Conservation (phyloP, 2,329 filamentous ascomycete genomes). For the Chrysoporthe deuterocubensis region DNA sequence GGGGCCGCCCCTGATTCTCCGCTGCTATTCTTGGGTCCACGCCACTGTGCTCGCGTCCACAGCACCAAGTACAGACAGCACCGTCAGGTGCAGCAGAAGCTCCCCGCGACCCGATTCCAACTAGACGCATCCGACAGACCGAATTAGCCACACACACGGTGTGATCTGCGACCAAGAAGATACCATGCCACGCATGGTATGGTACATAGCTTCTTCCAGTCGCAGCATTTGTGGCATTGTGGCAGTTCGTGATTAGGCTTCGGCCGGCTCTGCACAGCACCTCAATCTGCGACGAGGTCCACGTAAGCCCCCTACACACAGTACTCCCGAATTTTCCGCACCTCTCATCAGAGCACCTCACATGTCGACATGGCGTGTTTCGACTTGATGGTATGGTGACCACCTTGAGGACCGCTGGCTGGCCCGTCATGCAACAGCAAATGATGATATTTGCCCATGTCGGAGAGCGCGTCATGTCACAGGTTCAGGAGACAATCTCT, state of each 20-base stretch:
- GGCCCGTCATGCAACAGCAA: neutral
- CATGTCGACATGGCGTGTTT: conserved; percentile 1
- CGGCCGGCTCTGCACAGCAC: neutral
- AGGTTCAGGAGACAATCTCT: neutral
- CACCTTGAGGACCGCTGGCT: neutral
- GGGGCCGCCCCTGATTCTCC: conserved; percentile 1
- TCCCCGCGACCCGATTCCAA: neutral
- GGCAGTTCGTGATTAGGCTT: neutral
- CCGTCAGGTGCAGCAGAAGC: no score
- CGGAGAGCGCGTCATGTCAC: neutral
- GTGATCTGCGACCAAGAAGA: no score
- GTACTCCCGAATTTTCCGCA: conserved; percentile 16
- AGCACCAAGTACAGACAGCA: neutral
- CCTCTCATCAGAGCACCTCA: conserved; percentile 13
- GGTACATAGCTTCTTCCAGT: no score
- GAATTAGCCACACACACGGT: no score
- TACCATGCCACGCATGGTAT: no score
- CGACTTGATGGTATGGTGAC: neutral
- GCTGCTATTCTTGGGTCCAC: neutral
- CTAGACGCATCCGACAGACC: neutral
- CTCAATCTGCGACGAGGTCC: conserved; percentile 6
- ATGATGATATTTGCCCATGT: neutral
- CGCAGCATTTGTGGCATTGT: neutral
- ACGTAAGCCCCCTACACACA: conserved; percentile 14
- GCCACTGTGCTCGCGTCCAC: neutral